Conservation (phyloP, 1,284 basidiomycete species). For the Mycosarcoma maydis region DNA sequence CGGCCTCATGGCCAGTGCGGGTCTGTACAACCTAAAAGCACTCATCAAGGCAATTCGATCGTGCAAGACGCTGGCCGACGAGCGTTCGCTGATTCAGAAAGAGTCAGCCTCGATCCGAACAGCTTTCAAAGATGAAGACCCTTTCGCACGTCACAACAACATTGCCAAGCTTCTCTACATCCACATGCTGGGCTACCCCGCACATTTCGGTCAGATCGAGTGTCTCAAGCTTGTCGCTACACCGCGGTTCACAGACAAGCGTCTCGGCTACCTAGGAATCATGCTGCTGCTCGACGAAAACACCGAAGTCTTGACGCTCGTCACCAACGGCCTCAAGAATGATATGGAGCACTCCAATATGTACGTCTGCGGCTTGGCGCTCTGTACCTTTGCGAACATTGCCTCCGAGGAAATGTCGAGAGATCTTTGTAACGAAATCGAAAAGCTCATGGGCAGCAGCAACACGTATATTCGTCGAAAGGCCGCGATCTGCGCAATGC, state of each 20-base stretch:
- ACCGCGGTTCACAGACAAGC: slow-evolving; percentile 94
- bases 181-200: slow-evolving; percentile 99
- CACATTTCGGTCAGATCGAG: slow-evolving; percentile 99
- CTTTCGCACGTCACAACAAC: slow-evolving; percentile 89
- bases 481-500: slow-evolving; percentile 95
- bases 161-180: slow-evolving; percentile 99
- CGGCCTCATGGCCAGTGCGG: slow-evolving; percentile 64
- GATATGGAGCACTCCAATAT: slow-evolving; percentile 99
- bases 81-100: slow-evolving; percentile 95
- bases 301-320: slow-evolving; percentile 94
- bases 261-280: slow-evolving; percentile 95
- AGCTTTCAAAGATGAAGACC: slow-evolving; percentile 90
- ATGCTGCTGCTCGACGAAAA: slow-evolving; percentile 98
- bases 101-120: slow-evolving; percentile 97
- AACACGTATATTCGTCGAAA: slow-evolving; percentile 99
- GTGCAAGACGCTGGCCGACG: slow-evolving; percentile 93
- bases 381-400: slow-evolving; percentile 99
- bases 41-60: slow-evolving; percentile 69
- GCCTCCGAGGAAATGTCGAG: slow-evolving; percentile 78
- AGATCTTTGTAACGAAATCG: slow-evolving; percentile 76
- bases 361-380: slow-evolving; percentile 95
- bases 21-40: slow-evolving; percentile 67
- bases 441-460: slow-evolving; percentile 94
- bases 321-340: slow-evolving; percentile 98
- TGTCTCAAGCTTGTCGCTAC: slow-evolving; percentile 99